phyloP scores from a whole-genome alignment of 768 basidiomycete species.

The Lactarius psammicola region DNA sequence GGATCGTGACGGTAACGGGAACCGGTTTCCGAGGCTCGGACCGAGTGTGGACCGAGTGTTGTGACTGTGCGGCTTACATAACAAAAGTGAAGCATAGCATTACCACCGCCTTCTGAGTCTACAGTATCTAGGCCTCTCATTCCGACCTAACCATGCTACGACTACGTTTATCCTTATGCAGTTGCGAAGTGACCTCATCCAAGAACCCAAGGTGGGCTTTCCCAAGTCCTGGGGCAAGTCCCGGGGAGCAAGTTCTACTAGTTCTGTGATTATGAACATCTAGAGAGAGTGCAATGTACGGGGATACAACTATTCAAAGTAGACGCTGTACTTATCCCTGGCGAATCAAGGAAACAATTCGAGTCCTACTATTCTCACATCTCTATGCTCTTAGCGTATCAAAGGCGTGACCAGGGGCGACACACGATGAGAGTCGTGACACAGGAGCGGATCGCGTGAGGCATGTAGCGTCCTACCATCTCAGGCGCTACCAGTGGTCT shows the following conservation, averaged over 20 bases:
- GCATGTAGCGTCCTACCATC: not conserved
- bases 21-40: too few relatives aligned
- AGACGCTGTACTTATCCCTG: too few relatives aligned
- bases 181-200: slow-evolving; percentile 46
- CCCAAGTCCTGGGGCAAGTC: slow-evolving; percentile 45
- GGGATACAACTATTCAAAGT: too few relatives aligned
- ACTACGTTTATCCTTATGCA: slow-evolving; percentile 39
- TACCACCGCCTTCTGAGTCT: too few relatives aligned
- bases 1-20: too few relatives aligned
- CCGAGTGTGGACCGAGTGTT: not conserved
- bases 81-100: too few relatives aligned
- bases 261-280: too few relatives aligned
- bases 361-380: not conserved
- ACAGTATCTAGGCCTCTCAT: too few relatives aligned
- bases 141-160: slow-evolving; percentile 35
- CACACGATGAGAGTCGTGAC: not conserved
- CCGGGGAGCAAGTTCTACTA: too few relatives aligned
- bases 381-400: not conserved
- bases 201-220: too few relatives aligned
- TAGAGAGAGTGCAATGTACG: too few relatives aligned
- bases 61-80: slow-evolving; percentile 33
- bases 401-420: not conserved
- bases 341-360: not conserved
- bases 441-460: not conserved
- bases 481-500: not conserved